phyloP scores from a whole-genome alignment of 768 basidiomycete genomes.

The Serendipita sp. region DNA sequence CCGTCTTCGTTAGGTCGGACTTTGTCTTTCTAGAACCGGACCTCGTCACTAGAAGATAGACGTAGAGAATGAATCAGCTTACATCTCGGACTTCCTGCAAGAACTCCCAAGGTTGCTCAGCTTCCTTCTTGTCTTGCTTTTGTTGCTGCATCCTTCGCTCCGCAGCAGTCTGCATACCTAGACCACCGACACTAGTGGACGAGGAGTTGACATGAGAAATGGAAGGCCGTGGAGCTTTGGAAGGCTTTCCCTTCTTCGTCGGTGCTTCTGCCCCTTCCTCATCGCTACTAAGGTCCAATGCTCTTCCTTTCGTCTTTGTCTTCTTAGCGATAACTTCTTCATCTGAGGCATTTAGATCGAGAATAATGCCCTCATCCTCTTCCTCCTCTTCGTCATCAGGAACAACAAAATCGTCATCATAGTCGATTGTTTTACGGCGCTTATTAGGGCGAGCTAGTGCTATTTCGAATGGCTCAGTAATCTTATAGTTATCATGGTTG shows the following conservation, averaged over 20 bases:
- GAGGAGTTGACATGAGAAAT: not conserved
- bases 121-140: conserved; percentile 67
- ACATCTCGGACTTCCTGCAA: conserved; percentile 58
- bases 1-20: conserved; percentile 59
- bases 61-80: conserved; percentile 13
- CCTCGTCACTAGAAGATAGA: not conserved
- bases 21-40: conserved; percentile 50
- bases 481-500: not conserved
- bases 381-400: conserved; percentile 49
- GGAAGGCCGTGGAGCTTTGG: conserved; percentile 8
- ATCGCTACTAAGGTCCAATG: conserved; percentile 12
- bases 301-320: not conserved
- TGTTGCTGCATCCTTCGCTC: conserved; percentile 58
- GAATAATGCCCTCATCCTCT: conserved; percentile 20
- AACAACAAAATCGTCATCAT: conserved; percentile 59
- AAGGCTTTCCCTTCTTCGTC: conserved; percentile 6
- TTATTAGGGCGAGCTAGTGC: not conserved
- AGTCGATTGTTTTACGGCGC: conserved; percentile 24
- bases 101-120: conserved; percentile 65
- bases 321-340: conserved; percentile 6
- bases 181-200: conserved; percentile 2
- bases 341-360: conserved; percentile 8
- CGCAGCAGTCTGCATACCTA: conserved; percentile 54
- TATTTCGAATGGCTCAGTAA: not conserved
- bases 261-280: conserved; percentile 12